Conservation (phyloP, 371 early-diverging fungal genomes). For the Smittium culicis region DNA sequence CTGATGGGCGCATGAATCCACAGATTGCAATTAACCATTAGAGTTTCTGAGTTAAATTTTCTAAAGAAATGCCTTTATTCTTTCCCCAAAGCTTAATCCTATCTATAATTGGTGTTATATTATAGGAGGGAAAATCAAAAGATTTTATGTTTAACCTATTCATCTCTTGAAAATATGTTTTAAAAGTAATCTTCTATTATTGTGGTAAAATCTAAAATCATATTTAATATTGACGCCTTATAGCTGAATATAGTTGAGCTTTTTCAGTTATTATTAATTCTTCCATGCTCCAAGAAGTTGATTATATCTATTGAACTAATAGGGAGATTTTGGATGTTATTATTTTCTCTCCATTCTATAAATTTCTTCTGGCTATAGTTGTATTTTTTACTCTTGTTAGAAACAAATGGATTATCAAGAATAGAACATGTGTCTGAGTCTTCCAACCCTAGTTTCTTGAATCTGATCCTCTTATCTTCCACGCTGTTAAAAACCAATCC, state of each 20-base stretch:
- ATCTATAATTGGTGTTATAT: background rate
- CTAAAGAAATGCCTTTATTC: background rate
- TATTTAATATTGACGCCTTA: background rate
- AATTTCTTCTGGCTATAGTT: background rate
- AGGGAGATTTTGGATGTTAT: background rate
- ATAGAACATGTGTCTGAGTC: background rate
- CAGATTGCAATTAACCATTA: conserved; percentile 1
- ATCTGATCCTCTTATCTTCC: background rate
- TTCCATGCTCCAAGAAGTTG: background rate
- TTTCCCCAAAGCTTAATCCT: no score
- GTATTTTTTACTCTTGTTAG: background rate
- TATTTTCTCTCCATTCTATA: background rate
- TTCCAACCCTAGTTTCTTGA: background rate
- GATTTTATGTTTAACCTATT: background rate
- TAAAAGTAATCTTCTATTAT: background rate
- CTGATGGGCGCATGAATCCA: background rate
- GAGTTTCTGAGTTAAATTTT: background rate
- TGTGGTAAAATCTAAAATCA: background rate
- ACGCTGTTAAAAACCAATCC: background rate
- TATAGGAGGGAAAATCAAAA: background rate
- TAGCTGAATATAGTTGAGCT: background rate
- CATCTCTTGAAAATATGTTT: no score
- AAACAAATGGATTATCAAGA: no score
- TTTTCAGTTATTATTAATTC: background rate
- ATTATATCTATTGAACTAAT: background rate